Evolutionary conservation across 2,329 filamentous ascomycete genomes (phyloP).

Genomic region (Keithomyces neogunnii): DNA sequence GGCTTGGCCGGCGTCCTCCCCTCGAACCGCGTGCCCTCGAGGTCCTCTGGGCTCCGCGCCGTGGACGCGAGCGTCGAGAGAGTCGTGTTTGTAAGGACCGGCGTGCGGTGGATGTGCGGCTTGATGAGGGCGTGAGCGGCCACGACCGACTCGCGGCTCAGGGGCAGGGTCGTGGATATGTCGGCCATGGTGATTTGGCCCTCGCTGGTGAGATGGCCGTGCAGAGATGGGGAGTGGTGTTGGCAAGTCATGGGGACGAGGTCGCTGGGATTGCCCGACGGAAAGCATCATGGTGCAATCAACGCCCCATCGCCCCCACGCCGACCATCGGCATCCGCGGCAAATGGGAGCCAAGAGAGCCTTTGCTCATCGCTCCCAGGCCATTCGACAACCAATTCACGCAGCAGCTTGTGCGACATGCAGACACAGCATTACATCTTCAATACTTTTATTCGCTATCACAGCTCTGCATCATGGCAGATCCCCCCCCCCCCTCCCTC

Average conservation of each 20-base stretch:
- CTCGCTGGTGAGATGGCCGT: no score
- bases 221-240: no score
- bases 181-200: conserved; percentile 2
- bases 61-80: conserved; percentile 68
- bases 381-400: background rate
- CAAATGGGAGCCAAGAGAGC: background rate
- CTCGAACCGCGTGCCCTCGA: conserved; percentile 48
- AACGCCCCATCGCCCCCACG: background rate
- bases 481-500: background rate
- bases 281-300: no score
- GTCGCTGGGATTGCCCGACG: conserved; percentile 7
- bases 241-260: no score
- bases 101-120: conserved; percentile 72
- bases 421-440: background rate
- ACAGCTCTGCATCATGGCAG: background rate
- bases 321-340: background rate
- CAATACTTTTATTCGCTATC: conserved; percentile 3
- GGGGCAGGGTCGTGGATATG: conserved; percentile 43
- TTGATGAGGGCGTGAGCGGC: conserved; percentile 66
- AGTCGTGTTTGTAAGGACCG: conserved; percentile 71
- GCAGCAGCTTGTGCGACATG: background rate
- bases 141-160: conserved; percentile 64
- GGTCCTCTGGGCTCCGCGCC: conserved; percentile 46
- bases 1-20: conserved; percentile 52
- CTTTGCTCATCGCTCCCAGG: background rate